phyloP scores from a whole-genome alignment of 176 grass and related monocot genomes.

The Carex littledalei region DNA sequence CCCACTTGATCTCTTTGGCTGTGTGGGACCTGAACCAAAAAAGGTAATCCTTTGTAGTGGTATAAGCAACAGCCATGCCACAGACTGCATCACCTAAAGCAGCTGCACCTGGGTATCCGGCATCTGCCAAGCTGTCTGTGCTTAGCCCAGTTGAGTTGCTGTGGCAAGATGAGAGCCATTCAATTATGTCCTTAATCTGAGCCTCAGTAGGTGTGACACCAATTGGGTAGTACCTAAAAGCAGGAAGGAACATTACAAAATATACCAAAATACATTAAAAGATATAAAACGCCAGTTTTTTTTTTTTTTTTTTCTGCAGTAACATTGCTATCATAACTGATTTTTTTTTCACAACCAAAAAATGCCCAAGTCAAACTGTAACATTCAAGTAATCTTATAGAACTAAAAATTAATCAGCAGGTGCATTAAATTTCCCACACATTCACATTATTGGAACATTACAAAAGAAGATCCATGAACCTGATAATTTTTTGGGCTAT shows the following conservation, averaged over 20 bases:
- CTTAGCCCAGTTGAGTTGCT: constrained; percentile 82
- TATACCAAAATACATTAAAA: background rate
- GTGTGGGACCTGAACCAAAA: constrained; percentile 99
- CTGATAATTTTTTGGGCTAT: constrained; percentile 2
- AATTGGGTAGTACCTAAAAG: constrained; percentile 56
- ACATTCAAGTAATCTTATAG: background rate
- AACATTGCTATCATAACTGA: background rate
- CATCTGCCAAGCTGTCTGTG: constrained; percentile 91
- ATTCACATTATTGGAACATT: background rate
- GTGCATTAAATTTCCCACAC: background rate
- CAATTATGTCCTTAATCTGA: constrained; percentile 89
- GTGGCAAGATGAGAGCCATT: constrained; percentile 65
- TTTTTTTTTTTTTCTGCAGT: background rate
- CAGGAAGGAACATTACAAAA: background rate
- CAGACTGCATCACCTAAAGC: constrained; percentile 78
- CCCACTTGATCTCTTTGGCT: constrained; percentile 96
- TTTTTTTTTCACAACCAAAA: background rate
- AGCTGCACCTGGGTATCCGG: constrained; percentile 68
- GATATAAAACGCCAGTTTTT: background rate
- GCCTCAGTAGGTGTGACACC: constrained; percentile 73
- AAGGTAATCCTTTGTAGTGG: constrained; percentile 76
- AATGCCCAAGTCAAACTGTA: background rate
- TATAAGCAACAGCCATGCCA: constrained; percentile 92
- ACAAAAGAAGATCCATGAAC: background rate
- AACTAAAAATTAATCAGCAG: background rate